Base-by-base conservation (phyloP, 2,329 filamentous ascomycete genomes). In the Tolypocladium tundrense region DNA sequence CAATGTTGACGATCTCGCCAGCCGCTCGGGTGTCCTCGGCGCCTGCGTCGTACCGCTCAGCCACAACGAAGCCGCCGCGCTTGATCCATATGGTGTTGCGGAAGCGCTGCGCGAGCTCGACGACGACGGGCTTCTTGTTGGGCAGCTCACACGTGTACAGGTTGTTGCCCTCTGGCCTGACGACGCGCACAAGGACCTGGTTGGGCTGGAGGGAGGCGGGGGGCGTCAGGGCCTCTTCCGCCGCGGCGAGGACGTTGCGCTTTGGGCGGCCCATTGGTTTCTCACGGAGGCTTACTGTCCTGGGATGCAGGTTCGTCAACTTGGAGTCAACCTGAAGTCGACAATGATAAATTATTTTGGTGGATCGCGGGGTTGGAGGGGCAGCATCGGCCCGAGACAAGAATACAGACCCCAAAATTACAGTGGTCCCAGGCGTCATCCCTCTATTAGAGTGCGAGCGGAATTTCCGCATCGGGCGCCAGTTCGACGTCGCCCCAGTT, bases 41-140 rank as follows among this genome's bases (percentile, higher is more conserved):
- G 42, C 86, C 77, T 2, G 82, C 78, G 37, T 80, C 79, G 31
- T 83, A 87, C 19, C 77, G 66, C 63, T 97, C 89, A 16, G 96
- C 81, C 13, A 97, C 75, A 37, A 97, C 91, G 71, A 87, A 97
- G 0, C 91, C 90, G 37, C 91, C 89, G 21, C 91, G 86, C 73
- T 89, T 92, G 71, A 97, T 88, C 90, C 91, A 97, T 62, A 97
- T 90, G 2, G 90, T 94, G 63, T 90, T 94, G 60, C 93, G 88
- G 70, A 97, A 97, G 45, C 86, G 85, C 33, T 90, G 78, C 11
- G 90, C 88, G 24, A 99, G 83, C 77, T 97, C 91, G 27, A 91
- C 87, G 21, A 95, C 76, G 43, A 93, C 73, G 8, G 80, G 75
- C 66, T 85, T 82, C 59, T 82, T 81, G 65, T 80, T 79, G 31